Conservation (phyloP, 225 moss, liverwort and hornwort genomes). For the Marchantia polymorpha region DNA sequence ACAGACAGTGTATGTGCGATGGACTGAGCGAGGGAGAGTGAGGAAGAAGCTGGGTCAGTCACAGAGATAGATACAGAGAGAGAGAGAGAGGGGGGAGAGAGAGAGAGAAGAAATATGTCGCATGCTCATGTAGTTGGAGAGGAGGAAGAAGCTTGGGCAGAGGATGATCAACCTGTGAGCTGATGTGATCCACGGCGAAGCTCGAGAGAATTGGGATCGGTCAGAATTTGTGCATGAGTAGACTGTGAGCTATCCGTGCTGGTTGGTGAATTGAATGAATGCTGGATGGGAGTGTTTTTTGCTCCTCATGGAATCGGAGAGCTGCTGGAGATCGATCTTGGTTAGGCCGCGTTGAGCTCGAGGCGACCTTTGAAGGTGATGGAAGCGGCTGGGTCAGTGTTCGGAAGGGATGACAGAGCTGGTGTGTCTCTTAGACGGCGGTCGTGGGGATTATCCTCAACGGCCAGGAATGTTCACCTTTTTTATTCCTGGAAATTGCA, state of each 20-base stretch:
- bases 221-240: neutral
- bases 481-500: slow-evolving; percentile 13
- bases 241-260: neutral
- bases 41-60: neutral
- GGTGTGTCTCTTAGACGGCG: neutral
- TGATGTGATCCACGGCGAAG: neutral
- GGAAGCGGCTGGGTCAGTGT: neutral
- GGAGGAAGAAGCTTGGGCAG: neutral
- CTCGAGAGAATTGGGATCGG: neutral
- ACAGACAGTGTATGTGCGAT: neutral
- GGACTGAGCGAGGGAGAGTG: neutral
- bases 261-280: slow-evolving; percentile 2
- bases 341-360: neutral
- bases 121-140: neutral
- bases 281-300: slow-evolving; percentile 7
- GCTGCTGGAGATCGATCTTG: slow-evolving; percentile 20
- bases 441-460: neutral
- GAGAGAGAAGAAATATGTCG: slow-evolving; percentile 4
- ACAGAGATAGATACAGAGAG: too few species aligned
- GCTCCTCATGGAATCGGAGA: slow-evolving; percentile 2
- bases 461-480: neutral
- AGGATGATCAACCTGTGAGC: neutral
- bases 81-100: neutral
- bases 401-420: slow-evolving; percentile 7
- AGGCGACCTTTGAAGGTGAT: neutral